These are phyloP conservation scores for Vaccinium myrtillus DNA, from an alignment of 148 eudicot genomes.

Conservation along the genomic window DNA sequence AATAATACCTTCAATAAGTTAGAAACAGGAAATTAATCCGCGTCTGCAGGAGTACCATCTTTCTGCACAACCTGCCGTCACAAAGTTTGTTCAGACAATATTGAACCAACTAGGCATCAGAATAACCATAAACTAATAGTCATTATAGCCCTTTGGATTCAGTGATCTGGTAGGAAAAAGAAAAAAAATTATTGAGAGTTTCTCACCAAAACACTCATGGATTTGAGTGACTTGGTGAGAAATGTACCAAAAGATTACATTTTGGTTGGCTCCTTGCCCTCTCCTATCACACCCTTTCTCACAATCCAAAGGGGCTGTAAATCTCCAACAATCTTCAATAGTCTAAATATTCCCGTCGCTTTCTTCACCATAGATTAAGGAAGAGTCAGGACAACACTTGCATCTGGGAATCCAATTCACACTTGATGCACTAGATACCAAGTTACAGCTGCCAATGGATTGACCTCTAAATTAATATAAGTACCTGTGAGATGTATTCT, in stretches of 20 bases:
- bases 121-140: neutral
- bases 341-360: neutral
- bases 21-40: constrained; percentile 23
- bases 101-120: neutral
- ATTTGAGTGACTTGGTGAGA: too few relatives aligned
- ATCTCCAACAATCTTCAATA: neutral
- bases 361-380: neutral
- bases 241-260: too few relatives aligned
- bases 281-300: too few relatives aligned
- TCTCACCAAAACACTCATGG: too few relatives aligned
- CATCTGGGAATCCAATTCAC: neutral
- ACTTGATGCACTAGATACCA: neutral
- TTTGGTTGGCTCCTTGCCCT: too few relatives aligned
- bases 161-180: too few relatives aligned
- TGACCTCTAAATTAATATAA: neutral
- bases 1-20: neutral
- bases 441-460: constrained; percentile 3
- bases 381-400: neutral
- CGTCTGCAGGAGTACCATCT: constrained; percentile 41
- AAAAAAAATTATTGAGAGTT: too few relatives aligned
- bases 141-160: neutral
- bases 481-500: constrained; percentile 56
- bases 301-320: neutral
- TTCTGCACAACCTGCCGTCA: constrained; percentile 57
- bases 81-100: constrained; percentile 7